Conservation (phyloP, 805 yeast genomes). For the Yamadazyma akitaensis region DNA sequence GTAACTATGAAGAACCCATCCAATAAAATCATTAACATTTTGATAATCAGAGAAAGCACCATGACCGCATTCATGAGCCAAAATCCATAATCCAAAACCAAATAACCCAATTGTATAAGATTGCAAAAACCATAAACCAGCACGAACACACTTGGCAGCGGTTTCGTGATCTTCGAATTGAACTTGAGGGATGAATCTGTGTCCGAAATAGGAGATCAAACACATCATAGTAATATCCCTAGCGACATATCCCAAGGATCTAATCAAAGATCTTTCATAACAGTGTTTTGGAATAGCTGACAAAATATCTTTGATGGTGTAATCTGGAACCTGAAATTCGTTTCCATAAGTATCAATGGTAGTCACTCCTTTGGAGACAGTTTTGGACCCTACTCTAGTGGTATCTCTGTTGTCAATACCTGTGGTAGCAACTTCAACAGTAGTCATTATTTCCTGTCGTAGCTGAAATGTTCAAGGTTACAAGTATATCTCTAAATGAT, state of each 20-base stretch:
- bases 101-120: slow-evolving; percentile 15
- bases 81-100: slow-evolving; percentile 52
- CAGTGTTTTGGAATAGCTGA: slow-evolving; percentile 60
- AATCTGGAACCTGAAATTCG: slow-evolving; percentile 59
- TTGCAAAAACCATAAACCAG: slow-evolving; percentile 27
- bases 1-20: slow-evolving; percentile 61
- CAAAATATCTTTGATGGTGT: slow-evolving; percentile 54
- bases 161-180: slow-evolving; percentile 26
- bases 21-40: slow-evolving; percentile 51
- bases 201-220: slow-evolving; percentile 51
- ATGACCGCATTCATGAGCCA: slow-evolving; percentile 67
- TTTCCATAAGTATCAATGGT: slow-evolving; percentile 54
- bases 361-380: slow-evolving; percentile 14
- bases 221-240: slow-evolving; percentile 51
- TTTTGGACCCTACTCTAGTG: neutral
- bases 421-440: slow-evolving; percentile 5
- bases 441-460: slow-evolving; percentile 2
- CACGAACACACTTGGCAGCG: slow-evolving; percentile 43
- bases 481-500: neutral
- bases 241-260: slow-evolving; percentile 49
- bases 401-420: neutral
- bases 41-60: slow-evolving; percentile 57
- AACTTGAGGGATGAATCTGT: slow-evolving; percentile 49
- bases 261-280: slow-evolving; percentile 49
- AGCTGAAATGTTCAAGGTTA: neutral